Base-by-base conservation (phyloP, 2,329 filamentous ascomycete species). In the Aureobasidium sp. region DNA sequence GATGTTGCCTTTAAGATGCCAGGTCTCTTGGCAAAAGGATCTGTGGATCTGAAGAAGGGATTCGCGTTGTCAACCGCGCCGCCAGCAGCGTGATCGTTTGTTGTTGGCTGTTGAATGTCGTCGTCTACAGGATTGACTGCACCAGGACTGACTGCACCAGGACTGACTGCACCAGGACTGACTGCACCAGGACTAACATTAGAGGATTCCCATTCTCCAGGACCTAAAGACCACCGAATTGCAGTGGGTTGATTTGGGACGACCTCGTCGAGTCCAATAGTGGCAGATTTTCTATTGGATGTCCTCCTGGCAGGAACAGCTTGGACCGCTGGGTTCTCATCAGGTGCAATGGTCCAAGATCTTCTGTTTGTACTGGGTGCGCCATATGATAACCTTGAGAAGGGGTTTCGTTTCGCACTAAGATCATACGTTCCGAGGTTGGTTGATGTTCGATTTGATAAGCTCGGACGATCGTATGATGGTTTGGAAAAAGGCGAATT, bases 401-500 rank as follows among this genome's bases (percentile, higher is more conserved):
- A 49, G 3, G 47, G 29, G 9, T 27, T 45, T n/a, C 15, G 12
- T 2, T 17, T 53, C 15, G 51, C n/a, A n/a, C 8, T 25, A 45
- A 47, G n/a, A 4, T 45, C 42, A 7, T 44, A 3, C 2, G 57
- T 37, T 39, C 45, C 57, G 7, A 52, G 31, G 39, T 61, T 42
- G 8, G 47, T 44, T 12, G 57, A 61, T 44, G 11, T 52, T 7
- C 57, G 17, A 34, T 51, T 36, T 1, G 4, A 8, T 4, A 17
- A 31, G 17, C 36, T 44, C 5, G 57, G 36, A 7, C 44, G 47
- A 15, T n/a, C 6, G 31, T 52, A 51, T 11, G 47, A 31, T 17
- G 57, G 57, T 27, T 36, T 52, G 2, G 37, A 51, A n/a, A 61
- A 61, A 14, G 57, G 45, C 25, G 57, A 61, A 9, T n/a, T 42